Conservation (phyloP, 495 filamentous ascomycete genomes). For the Annulohypoxylon nitens region DNA sequence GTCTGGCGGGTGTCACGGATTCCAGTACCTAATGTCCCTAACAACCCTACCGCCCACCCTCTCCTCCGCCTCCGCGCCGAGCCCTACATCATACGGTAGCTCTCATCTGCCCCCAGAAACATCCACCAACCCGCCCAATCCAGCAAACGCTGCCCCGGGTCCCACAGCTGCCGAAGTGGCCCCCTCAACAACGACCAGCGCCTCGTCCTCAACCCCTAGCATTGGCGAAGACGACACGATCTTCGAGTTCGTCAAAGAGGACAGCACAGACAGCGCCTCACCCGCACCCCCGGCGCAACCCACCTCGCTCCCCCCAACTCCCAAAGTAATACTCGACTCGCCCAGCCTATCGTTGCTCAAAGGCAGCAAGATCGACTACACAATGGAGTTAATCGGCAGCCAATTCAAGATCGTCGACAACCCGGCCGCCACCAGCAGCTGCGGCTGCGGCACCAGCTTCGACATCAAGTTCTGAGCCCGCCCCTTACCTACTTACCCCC, state of each 20-base stretch:
- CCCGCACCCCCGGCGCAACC: background rate
- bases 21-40: slow-evolving; percentile 95
- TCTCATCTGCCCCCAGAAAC: slow-evolving; percentile 32
- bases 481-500: background rate
- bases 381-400: slow-evolving; percentile 95
- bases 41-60: slow-evolving; percentile 67
- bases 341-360: slow-evolving; percentile 89
- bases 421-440: slow-evolving; percentile 89
- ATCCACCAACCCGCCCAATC: slow-evolving; percentile 5
- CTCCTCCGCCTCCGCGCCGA: slow-evolving; percentile 21
- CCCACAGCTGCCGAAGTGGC: slow-evolving; percentile 50
- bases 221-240: slow-evolving; percentile 81
- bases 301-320: slow-evolving; percentile 54
- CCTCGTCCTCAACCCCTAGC: slow-evolving; percentile 32
- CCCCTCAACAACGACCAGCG: slow-evolving; percentile 45
- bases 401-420: slow-evolving; percentile 98
- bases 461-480: slow-evolving; percentile 76
- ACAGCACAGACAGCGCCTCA: background rate
- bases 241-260: slow-evolving; percentile 57
- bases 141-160: slow-evolving; percentile 28
- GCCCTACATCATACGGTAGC: background rate
- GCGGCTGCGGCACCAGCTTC: slow-evolving; percentile 98
- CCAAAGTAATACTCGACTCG: slow-evolving; percentile 90
- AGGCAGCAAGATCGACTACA: slow-evolving; percentile 94
- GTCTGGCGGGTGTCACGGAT: slow-evolving; percentile 94